Evolutionary conservation across 257 asterid species (phyloP), one percentile per base, ranked within the genome.

Genomic region (Pogostemon cablin): DNA sequence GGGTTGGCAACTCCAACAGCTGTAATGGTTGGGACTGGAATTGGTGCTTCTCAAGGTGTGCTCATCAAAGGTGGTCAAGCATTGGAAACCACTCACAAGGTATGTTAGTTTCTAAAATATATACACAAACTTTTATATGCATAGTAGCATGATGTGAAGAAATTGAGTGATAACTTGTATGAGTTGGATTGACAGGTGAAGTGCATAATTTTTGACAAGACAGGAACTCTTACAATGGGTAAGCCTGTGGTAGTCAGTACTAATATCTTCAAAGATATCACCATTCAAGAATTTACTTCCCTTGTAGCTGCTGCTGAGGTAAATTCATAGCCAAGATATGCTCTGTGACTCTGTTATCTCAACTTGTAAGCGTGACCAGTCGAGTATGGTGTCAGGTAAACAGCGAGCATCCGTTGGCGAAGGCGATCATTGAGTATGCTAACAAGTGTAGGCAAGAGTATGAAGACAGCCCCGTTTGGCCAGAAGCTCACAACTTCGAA

Each of bases 1-100:
- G 97, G 96, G 67, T 69, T 91, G 70, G 97, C 97, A 40, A 91
- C 97, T 46, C 97, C 96, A 0, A 91, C 97, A 0, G 97, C 97
- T 6, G 96, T 91, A 38, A 89, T 91, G 97, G 97, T 91, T 59
- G 95, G 95, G 6, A 87, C 97, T 0, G 95, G 96, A 5, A 78
- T 87, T 7, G 93, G 97, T 6, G 97, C 97, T 63, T 83, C 97
- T 63, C 93, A 81, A 44, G 97, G 97, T 37, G 84, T 91, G 50
- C 86, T 92, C 0, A 90, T 92, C 39, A 92, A 92, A 92, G 98
- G 97, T 9, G 98, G 98, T 17, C 95, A 81, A 17, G 96, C 98
- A 7, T 81, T 92, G 71, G 93, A 92, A 83, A 86, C 80, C 69
- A 77, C 98, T 77, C 97, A 88, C 63, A 84, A 90, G 98, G 98